These are phyloP conservation scores for Pilobolus umbonatus DNA, from an alignment of 192 early-diverging fungal species.

Conservation along the genomic window DNA sequence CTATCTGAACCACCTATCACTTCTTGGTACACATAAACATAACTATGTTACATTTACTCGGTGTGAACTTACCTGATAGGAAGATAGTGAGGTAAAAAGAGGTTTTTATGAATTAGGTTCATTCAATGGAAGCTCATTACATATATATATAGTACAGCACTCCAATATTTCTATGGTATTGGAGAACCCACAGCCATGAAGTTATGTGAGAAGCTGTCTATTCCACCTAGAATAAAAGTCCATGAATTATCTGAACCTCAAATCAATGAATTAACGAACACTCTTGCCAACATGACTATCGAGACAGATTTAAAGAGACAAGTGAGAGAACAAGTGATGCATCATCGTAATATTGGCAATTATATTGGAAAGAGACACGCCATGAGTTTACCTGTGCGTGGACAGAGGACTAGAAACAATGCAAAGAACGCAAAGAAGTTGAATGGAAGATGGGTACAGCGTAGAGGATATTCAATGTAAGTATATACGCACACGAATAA, in stretches of 20 bases:
- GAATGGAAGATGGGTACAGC: constrained; percentile 61
- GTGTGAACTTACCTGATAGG: constrained; percentile 91
- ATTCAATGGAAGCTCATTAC: not conserved
- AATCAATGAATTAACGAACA: constrained; percentile 77
- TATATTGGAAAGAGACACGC: constrained; percentile 83
- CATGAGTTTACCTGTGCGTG: constrained; percentile 83
- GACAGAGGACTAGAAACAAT: constrained; percentile 85
- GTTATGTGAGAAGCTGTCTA: constrained; percentile 76
- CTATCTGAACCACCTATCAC: too few relatives aligned
- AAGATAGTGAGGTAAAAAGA: constrained; percentile 62
- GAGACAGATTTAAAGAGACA: constrained; percentile 74
- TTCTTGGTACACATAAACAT: constrained; percentile 1
- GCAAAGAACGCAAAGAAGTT: constrained; percentile 80
- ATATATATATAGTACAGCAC: constrained; percentile 50
- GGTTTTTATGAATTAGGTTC: not conserved
- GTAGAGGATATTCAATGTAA: constrained; percentile 35
- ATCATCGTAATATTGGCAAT: constrained; percentile 65
- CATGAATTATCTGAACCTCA: constrained; percentile 83
- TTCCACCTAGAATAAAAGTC: constrained; percentile 85
- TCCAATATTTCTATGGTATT: constrained; percentile 89
- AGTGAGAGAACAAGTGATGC: constrained; percentile 65
- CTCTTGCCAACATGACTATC: constrained; percentile 85
- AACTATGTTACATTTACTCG: constrained; percentile 82
- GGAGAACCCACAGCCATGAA: constrained; percentile 67
- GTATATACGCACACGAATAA: not conserved